A percentile compares a stretch with the other conserved stretches of the same genome.
These are phyloP conservation scores for Globisporangium barbulae DNA, from an alignment of 352 stramenopile genomes.

Conservation along the genomic window DNA sequence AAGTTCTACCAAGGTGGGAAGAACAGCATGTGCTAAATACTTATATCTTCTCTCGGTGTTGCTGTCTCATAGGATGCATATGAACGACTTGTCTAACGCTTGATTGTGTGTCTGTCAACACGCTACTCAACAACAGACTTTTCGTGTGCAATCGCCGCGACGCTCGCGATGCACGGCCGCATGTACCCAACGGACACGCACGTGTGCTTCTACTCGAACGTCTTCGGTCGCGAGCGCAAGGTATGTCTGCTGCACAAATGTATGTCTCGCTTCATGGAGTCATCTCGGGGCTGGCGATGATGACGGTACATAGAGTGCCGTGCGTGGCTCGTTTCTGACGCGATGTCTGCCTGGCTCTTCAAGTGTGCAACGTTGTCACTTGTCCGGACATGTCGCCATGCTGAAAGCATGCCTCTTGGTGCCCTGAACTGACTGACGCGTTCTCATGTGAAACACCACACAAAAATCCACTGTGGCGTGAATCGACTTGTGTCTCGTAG, in stretches of 20 bases:
- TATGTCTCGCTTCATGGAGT: not conserved
- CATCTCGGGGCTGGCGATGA: not conserved
- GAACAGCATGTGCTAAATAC: not conserved
- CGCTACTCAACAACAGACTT: conserved; percentile 44
- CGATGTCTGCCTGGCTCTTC: conserved; percentile 12
- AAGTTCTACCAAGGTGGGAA: conserved; percentile 71
- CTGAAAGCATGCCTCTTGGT: not conserved
- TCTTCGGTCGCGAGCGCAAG: conserved; percentile 86
- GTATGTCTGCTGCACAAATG: conserved; percentile 26
- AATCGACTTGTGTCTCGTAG: conserved; percentile 13
- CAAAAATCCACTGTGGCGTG: not conserved
- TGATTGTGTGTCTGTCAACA: not conserved
- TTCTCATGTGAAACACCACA: not conserved
- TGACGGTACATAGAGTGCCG: conserved; percentile 2
- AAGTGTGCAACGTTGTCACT: conserved; percentile 4
- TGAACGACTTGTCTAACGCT: not conserved
- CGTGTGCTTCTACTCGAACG: conserved; percentile 87
- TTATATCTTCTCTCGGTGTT: not conserved
- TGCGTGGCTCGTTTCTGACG: conserved; percentile 14
- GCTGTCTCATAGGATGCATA: not conserved
- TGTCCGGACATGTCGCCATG: conserved; percentile 6
- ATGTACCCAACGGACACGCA: conserved; percentile 85
- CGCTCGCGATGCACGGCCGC: conserved; percentile 81
- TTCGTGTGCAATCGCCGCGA: conserved; percentile 75
- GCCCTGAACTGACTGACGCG: not conserved